Percentiles rank a stretch among this genome's conserved stretches.
Evolutionary conservation across 228 moss, liverwort and hornwort species (phyloP).

Genomic region (Sphagnum magellanicum): DNA sequence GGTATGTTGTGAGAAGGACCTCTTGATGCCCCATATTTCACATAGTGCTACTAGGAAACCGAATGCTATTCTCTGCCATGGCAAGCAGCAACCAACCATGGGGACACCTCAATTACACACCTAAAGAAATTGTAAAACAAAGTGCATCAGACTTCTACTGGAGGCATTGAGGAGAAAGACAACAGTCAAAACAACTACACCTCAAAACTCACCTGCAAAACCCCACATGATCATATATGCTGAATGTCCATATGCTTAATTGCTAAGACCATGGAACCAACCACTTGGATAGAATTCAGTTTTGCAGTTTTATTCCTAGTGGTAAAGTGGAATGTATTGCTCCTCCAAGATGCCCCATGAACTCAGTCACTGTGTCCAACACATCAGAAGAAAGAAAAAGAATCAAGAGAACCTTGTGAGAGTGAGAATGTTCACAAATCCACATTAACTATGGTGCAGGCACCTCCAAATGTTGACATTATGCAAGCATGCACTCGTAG

Average conservation of each 20-base stretch:
- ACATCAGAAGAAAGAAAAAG: too few relatives aligned
- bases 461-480: neutral
- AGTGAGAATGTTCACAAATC: neutral
- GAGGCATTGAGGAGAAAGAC: neutral
- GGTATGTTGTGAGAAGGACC: conserved; percentile 21
- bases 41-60: conserved; percentile 66
- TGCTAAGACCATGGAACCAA: conserved; percentile 68
- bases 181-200: neutral
- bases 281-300: conserved; percentile 41
- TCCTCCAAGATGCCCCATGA: too few relatives aligned
- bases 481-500: too few relatives aligned
- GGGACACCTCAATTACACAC: too few relatives aligned
- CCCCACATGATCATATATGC: conserved; percentile 72
- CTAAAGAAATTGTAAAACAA: neutral
- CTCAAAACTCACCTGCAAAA: conserved; percentile 56
- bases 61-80: conserved; percentile 73
- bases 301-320: neutral
- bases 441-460: neutral
- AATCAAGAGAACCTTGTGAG: too few relatives aligned
- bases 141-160: neutral
- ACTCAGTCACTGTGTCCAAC: too few relatives aligned
- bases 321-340: too few relatives aligned
- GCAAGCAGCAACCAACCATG: neutral
- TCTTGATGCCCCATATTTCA: conserved; percentile 70
- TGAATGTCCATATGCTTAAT: conserved; percentile 61